phyloP scores from a whole-genome alignment of 1,139 yeast genomes.

The Yamadazyma conglobata region DNA sequence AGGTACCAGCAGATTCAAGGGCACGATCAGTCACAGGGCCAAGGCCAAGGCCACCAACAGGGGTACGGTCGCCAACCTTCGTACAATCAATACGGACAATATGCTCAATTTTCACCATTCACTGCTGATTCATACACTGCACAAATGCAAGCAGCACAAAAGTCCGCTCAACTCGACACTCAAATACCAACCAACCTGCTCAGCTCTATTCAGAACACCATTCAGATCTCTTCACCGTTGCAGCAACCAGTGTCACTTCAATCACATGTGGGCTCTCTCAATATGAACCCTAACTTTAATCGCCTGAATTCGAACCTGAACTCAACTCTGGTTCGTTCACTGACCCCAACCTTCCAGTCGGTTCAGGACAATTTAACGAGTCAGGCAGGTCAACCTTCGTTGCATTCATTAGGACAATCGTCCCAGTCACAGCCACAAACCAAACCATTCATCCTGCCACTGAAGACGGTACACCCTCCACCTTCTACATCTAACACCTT shows the following conservation, averaged over 20 bases:
- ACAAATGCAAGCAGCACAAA: no score
- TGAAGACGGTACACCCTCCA: no score
- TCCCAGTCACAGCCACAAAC: constrained; percentile 1
- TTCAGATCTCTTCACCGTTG: not conserved
- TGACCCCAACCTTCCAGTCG: constrained; percentile 1
- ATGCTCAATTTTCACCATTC: no score
- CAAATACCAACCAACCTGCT: no score
- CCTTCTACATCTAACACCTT: no score
- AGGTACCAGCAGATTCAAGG: constrained; percentile 1
- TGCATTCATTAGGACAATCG: no score
- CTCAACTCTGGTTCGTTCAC: constrained; percentile 2
- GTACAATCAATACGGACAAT: no score
- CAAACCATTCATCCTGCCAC: not conserved
- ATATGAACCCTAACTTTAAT: not conserved
- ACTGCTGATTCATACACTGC: no score
- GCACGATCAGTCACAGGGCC: constrained; percentile 1
- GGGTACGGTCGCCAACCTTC: no score
- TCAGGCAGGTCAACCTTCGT: no score
- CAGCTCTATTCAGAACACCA: no score
- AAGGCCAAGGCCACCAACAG: not conserved
- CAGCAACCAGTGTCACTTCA: not conserved
- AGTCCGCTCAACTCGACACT: no score
- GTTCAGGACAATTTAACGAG: not conserved
- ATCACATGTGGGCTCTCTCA: not conserved
- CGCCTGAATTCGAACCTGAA: constrained; percentile 2